Base-by-base conservation (phyloP, 345 rosid species). In the Syzygium grande region DNA sequence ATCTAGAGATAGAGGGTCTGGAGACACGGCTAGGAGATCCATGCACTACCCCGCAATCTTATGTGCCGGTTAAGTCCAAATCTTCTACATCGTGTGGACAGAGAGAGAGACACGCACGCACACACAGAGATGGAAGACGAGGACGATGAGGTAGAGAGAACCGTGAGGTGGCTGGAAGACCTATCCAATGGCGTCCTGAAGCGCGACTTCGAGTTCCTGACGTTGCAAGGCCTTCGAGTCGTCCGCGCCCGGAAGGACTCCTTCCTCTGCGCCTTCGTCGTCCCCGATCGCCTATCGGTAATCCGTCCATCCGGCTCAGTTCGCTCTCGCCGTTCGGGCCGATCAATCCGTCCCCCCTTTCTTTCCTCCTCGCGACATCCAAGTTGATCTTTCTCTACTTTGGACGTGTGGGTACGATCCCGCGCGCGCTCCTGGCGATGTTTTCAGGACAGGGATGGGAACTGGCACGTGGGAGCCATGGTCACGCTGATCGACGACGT, bases 391-490 rank as follows among this genome's bases (percentile, higher is more conserved):
- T 65, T 65, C 77, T 63, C 79, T 65, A 8, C 79, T 30, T 30
- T 16, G 79, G 79, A 65, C 34, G 9, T 5, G n/a, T 7, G 14
- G 38, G 10, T 25, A 5, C 25, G 38, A 55, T 38, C 55, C 29
- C 11, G 25, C 34, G 21, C 12, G 3, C 29, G 63, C 2, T 10
- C 63, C 15, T 15, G 52, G 52, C 52, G 52, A 23, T 7, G 54
- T 19, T 9, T 43, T 8, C n/a, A 92, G 96, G 93, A 92, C 84
- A 49, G 86, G 41, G 86, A 90, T 83, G 93, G 92, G 59, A 92
- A 88, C 79, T 96, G 96, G 95, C 89, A 91, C 1, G 89, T 83
- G 29, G 97, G 97, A 89, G 96, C 94, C 0, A 92, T 94, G 65
- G 88, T 94, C n/a, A 88, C 94, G 10, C 68, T 91, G 87, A 88